Evolutionary conservation across 1,284 basidiomycete species (phyloP).

Genomic region (Heterobasidion irregulare): DNA sequence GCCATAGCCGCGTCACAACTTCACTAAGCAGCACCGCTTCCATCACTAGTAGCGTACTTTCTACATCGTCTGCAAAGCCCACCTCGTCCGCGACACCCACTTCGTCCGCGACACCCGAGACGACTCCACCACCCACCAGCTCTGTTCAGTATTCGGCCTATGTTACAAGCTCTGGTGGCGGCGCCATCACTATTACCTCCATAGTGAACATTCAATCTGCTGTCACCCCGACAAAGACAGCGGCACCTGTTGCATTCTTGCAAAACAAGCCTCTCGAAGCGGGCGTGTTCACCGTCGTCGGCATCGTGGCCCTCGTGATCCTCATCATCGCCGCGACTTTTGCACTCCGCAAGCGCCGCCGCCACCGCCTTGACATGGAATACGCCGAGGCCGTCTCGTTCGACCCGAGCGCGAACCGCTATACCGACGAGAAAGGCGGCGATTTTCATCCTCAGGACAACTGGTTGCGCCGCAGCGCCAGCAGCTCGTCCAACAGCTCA

Average conservation of each 20-base stretch:
- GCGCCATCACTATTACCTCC: constrained; percentile 15
- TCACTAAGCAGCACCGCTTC: constrained; percentile 5
- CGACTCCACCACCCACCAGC: neutral
- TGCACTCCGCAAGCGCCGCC: constrained; percentile 39
- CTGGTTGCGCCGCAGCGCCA: neutral
- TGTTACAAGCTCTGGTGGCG: constrained; percentile 8
- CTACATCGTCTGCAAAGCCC: constrained; percentile 8
- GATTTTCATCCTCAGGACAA: neutral
- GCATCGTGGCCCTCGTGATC: constrained; percentile 39
- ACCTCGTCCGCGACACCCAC: constrained; percentile 8
- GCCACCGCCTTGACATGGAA: constrained; percentile 26
- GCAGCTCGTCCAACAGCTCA: neutral
- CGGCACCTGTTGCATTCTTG: constrained; percentile 34
- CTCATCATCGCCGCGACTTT: constrained; percentile 37
- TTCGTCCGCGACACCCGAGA: constrained; percentile 1
- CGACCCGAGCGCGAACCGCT: constrained; percentile 30
- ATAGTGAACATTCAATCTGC: constrained; percentile 7
- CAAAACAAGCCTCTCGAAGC: constrained; percentile 54
- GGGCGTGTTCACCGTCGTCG: constrained; percentile 46
- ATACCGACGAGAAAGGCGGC: constrained; percentile 15
- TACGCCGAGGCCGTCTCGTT: constrained; percentile 44
- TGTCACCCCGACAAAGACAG: constrained; percentile 9
- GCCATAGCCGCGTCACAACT: neutral
- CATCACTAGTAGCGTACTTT: constrained; percentile 4
- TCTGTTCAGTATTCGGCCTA: neutral